These are phyloP conservation scores for Lecanicillium sp. DNA, from an alignment of 2,329 filamentous ascomycete genomes.

Conservation along the genomic window DNA sequence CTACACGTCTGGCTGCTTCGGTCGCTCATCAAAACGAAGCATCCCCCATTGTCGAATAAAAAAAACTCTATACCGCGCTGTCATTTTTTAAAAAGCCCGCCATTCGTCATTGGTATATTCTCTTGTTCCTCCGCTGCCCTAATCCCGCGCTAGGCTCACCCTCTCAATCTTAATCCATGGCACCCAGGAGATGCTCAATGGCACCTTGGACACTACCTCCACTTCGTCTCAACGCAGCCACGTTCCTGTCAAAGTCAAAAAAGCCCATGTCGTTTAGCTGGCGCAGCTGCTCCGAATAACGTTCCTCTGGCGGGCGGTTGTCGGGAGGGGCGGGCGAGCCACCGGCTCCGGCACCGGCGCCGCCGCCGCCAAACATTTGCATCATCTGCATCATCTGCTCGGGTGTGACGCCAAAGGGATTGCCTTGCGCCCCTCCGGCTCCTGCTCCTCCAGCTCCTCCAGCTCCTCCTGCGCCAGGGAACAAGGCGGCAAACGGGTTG, in stretches of 20 bases:
- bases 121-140: too few species aligned
- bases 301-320: slow-evolving; percentile 84
- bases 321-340: slow-evolving; percentile 56
- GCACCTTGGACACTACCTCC: slow-evolving; percentile 93
- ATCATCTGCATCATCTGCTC: slow-evolving; percentile 48
- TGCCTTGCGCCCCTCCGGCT: slow-evolving; percentile 12
- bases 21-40: background rate
- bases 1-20: too few species aligned
- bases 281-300: slow-evolving; percentile 80
- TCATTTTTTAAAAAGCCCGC: too few species aligned
- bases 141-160: too few species aligned
- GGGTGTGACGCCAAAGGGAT: slow-evolving; percentile 41
- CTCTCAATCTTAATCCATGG: slow-evolving; percentile 12
- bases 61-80: too few species aligned
- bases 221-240: slow-evolving; percentile 76
- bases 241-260: slow-evolving; percentile 90
- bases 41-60: too few species aligned
- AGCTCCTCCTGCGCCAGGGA: slow-evolving; percentile 28
- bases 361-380: slow-evolving; percentile 27
- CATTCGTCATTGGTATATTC: too few species aligned
- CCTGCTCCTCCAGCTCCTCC: slow-evolving; percentile 27
- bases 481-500: slow-evolving; percentile 63
- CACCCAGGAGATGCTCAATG: slow-evolving; percentile 61
- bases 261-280: slow-evolving; percentile 99
- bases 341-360: slow-evolving; percentile 21